These are phyloP conservation scores for Groenewaldozyma tartarivorans DNA, from an alignment of 805 yeast genomes.

Conservation along the genomic window DNA sequence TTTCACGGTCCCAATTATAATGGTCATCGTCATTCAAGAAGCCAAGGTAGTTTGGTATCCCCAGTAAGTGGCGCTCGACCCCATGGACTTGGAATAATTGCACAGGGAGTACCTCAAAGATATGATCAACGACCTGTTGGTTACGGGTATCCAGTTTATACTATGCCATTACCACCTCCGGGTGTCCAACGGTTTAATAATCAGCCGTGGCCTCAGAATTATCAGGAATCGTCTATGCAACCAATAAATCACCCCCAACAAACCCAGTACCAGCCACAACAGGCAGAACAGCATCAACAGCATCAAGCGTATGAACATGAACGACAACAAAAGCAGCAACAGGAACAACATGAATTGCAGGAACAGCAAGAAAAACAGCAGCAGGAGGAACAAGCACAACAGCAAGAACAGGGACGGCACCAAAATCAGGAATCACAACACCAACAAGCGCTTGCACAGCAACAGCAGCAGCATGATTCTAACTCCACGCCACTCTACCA, in stretches of 20 bases:
- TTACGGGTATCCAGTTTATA: no score
- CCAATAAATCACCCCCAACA: no score
- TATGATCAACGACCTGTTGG: no score
- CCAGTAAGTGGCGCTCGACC: no score
- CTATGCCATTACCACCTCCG: no score
- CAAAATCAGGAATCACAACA: conserved; percentile 3
- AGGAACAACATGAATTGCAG: not conserved
- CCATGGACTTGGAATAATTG: no score
- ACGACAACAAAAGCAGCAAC: not conserved
- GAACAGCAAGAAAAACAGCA: not conserved
- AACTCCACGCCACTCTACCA: not conserved
- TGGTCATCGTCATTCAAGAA: not conserved
- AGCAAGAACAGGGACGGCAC: not conserved
- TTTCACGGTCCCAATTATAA: no score
- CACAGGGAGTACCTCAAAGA: no score
- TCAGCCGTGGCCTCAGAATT: no score
- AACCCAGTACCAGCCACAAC: not conserved
- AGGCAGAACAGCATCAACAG: not conserved
- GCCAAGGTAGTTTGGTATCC: no score
- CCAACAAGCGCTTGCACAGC: conserved; percentile 8
- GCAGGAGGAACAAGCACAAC: not conserved
- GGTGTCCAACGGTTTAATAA: no score
- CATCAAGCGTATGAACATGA: not conserved
- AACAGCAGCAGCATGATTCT: conserved; percentile 9
- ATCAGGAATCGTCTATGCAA: no score